These are phyloP conservation scores for Fusarium sp. DNA, from an alignment of 2,329 filamentous ascomycete genomes.

Conservation along the genomic window DNA sequence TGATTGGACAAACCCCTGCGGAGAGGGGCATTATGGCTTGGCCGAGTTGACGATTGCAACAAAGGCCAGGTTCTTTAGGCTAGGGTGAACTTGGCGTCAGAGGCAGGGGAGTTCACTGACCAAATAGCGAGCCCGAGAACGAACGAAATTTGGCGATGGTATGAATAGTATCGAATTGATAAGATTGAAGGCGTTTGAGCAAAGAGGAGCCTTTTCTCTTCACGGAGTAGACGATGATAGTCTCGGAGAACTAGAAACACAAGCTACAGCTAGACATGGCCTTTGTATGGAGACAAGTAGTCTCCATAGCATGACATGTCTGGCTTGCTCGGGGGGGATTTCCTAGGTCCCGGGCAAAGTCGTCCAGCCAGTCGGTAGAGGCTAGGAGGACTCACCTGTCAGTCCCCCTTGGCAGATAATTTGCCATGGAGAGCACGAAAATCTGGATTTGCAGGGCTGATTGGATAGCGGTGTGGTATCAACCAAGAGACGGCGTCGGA, in stretches of 20 bases:
- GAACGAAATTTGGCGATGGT: conserved; percentile 3
- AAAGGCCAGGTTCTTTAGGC: conserved; percentile 21
- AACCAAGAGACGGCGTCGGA: conserved; percentile 27
- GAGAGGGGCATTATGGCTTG: conserved; percentile 15
- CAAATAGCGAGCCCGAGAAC: conserved; percentile 14
- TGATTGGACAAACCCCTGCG: conserved; percentile 38
- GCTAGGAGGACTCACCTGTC: conserved; percentile 7
- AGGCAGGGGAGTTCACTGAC: conserved; percentile 19
- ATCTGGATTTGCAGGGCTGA: conserved; percentile 38
- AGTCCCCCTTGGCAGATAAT: conserved; percentile 19
- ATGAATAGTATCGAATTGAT: neutral
- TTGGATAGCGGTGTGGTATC: conserved; percentile 40
- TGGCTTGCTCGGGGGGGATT: conserved; percentile 6
- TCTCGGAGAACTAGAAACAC: neutral
- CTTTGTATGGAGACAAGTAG: neutral
- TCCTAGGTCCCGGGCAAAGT: conserved; percentile 22
- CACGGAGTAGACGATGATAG: neutral
- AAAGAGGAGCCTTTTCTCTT: conserved; percentile 1
- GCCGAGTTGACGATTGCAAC: conserved; percentile 32
- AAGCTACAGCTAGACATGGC: neutral
- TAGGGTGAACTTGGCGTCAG: conserved; percentile 24
- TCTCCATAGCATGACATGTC: neutral
- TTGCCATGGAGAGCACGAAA: conserved; percentile 14
- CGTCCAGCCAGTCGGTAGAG: conserved; percentile 36
- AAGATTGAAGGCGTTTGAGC: conserved; percentile 35